These are phyloP conservation scores for Candida vartiovaarae DNA, from an alignment of 805 yeast species.

Conservation along the genomic window DNA sequence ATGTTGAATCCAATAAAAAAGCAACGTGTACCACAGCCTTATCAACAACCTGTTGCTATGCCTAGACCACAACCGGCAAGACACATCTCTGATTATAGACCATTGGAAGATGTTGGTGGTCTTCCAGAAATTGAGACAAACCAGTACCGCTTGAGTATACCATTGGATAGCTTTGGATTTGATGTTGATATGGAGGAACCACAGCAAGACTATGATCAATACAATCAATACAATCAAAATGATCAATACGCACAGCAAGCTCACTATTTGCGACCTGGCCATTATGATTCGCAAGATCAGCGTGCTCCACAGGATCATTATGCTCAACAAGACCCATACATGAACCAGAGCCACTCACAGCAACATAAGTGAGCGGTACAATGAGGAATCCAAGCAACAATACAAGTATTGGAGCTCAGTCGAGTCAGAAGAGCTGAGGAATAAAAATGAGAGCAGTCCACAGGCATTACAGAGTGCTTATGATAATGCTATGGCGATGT, in stretches of 20 bases:
- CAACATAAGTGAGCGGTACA: neutral
- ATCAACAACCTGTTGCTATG: slow-evolving; percentile 1
- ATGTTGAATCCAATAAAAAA: slow-evolving; percentile 5
- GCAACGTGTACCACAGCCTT: slow-evolving; percentile 7
- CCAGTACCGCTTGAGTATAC: slow-evolving; percentile 22
- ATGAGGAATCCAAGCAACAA: neutral
- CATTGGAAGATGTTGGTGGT: slow-evolving; percentile 18
- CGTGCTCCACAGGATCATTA: no score
- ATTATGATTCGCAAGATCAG: no score
- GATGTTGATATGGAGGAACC: slow-evolving; percentile 1
- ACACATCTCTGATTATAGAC: slow-evolving; percentile 4
- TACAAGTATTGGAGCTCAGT: slow-evolving; percentile 15
- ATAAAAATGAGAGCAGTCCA: neutral
- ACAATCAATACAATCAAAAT: neutral
- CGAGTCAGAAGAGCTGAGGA: neutral
- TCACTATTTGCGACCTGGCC: no score
- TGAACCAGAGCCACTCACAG: neutral
- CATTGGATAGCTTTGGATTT: slow-evolving; percentile 19
- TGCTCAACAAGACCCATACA: no score
- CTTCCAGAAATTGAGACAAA: slow-evolving; percentile 22
- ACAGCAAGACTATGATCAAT: neutral
- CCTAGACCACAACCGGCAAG: neutral
- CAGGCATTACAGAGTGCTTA: neutral
- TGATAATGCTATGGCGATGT: neutral
- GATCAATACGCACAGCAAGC: neutral